Percentiles rank a stretch among this genome's conserved stretches.
These are phyloP conservation scores for Entoloma clypeatum DNA, from an alignment of 1,284 basidiomycete species.

Conservation along the genomic window DNA sequence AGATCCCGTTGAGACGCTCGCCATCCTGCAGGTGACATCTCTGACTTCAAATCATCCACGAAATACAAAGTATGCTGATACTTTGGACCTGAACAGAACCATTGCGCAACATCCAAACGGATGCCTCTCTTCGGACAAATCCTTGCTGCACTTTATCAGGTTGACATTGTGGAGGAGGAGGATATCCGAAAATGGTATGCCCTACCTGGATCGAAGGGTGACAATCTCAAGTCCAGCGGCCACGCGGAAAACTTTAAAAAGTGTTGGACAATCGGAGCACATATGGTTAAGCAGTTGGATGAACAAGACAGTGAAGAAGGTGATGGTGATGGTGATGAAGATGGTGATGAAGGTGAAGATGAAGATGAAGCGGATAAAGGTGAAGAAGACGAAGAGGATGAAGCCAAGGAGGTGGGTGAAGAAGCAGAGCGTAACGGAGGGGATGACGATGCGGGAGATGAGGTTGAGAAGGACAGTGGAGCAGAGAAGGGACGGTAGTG, in stretches of 20 bases:
- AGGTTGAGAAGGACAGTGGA: not conserved
- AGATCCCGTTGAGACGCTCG: slow-evolving; percentile 70
- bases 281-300: slow-evolving; percentile 74
- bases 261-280: slow-evolving; percentile 67
- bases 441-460: slow-evolving; percentile 9
- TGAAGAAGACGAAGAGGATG: slow-evolving; percentile 18
- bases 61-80: slow-evolving; percentile 7
- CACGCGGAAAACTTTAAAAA: slow-evolving; percentile 55
- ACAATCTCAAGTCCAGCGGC: slow-evolving; percentile 37
- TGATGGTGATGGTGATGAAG: slow-evolving; percentile 39
- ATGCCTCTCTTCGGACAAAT: slow-evolving; percentile 71
- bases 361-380: slow-evolving; percentile 13
- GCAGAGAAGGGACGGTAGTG: no score
- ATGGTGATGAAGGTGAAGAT: slow-evolving; percentile 34
- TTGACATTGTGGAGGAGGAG: slow-evolving; percentile 75
- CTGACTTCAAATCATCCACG: no score
- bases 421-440: slow-evolving; percentile 5
- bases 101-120: slow-evolving; percentile 60
- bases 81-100: slow-evolving; percentile 37
- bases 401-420: no score
- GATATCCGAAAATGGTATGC: slow-evolving; percentile 72
- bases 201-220: slow-evolving; percentile 46
- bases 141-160: slow-evolving; percentile 70
- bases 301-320: slow-evolving; percentile 67
- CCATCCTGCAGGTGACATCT: slow-evolving; percentile 57